Base-by-base conservation (phyloP, 2,329 filamentous ascomycete species). In the Claviceps sp. region DNA sequence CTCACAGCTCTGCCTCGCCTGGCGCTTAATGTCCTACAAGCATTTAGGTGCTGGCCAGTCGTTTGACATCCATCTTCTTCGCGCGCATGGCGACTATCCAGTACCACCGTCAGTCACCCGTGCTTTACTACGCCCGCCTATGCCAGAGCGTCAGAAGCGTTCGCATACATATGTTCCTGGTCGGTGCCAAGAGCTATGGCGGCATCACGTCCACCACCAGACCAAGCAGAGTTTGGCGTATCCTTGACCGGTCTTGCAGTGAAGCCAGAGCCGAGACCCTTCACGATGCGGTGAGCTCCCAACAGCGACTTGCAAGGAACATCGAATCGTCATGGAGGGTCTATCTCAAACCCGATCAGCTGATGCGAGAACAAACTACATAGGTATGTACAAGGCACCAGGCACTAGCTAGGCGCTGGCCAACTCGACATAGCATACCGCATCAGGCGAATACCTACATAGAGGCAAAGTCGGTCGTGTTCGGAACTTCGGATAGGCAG, bases 221-320 rank as follows among this genome's bases (percentile, higher is more conserved):
- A 49, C 48, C 41, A 46, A 45, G 45, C 48, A 54, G 52, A 51
- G 48, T 51, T 50, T 53, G 48, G 48, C 39, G 45, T 38, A 48
- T 41, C 44, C 47, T 47, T 22, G 51, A 26, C 47, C n/a, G 7
- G 19, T 38, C 22, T 47, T 19, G 46, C 34, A 38, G n/a, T 41
- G 47, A 39, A 22, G 34, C 43, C 38, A 26, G 47, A 50, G 52
- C 48, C 49, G 41, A 51, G 45, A 46, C 48, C 22, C 7, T 47
- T 53, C 24, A 48, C 44, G 37, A 51, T 51, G 48, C 49, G 52
- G 52, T 51, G 52, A 54, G 46, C 43, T 54, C 10, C 30, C 30
- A 34, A 34, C 10, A 42, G 39, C 44, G 30, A 39, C 30, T 44
- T n/a, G 8, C 43, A 50, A 38, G 51, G 48, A 34, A 50, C 22